Percentiles rank a stretch among this genome's conserved stretches.
Evolutionary conservation across 2,329 filamentous ascomycete genomes (phyloP).

Genomic region (Daldinia eschscholtzii): DNA sequence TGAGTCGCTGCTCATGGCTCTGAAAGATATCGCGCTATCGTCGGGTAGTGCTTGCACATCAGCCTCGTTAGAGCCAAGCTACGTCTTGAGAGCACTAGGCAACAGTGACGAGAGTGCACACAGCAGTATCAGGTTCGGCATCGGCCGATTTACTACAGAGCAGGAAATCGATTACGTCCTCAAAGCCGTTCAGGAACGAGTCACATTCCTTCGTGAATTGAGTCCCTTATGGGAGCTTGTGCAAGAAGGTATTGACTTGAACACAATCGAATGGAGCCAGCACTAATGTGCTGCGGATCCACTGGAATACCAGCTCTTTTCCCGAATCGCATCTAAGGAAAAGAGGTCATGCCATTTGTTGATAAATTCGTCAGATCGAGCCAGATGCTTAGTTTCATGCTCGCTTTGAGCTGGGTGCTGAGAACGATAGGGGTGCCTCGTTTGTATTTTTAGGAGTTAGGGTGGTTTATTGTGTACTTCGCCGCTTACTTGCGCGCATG

Average conservation of each 20-base stretch:
- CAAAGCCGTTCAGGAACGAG: slow-evolving; percentile 90
- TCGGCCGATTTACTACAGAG: slow-evolving; percentile 96
- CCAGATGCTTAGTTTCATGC: slow-evolving; percentile 7
- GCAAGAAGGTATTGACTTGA: slow-evolving; percentile 94
- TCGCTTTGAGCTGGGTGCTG: slow-evolving; percentile 12
- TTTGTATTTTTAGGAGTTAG: slow-evolving; percentile 40
- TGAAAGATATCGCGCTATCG: slow-evolving; percentile 97
- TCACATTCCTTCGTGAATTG: slow-evolving; percentile 92
- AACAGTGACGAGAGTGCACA: slow-evolving; percentile 98
- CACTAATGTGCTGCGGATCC: slow-evolving; percentile 69
- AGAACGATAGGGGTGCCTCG: slow-evolving; percentile 7
- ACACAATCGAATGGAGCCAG: slow-evolving; percentile 98
- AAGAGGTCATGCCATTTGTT: slow-evolving; percentile 26
- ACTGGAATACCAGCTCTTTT: slow-evolving; percentile 2
- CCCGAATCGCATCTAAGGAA: background rate
- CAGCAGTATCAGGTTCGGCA: slow-evolving; percentile 97
- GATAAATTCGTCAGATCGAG: slow-evolving; percentile 14
- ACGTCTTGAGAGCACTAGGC: slow-evolving; percentile 92
- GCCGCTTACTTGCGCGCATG: slow-evolving; percentile 32
- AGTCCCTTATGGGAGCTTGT: slow-evolving; percentile 98
- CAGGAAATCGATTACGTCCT: slow-evolving; percentile 97
- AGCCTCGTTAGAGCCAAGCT: slow-evolving; percentile 94
- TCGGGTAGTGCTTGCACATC: slow-evolving; percentile 98
- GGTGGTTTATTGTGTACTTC: slow-evolving; percentile 16
- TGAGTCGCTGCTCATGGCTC: slow-evolving; percentile 96